phyloP scores from a whole-genome alignment of 2,329 filamentous ascomycete genomes.

The Elsinoe australis region DNA sequence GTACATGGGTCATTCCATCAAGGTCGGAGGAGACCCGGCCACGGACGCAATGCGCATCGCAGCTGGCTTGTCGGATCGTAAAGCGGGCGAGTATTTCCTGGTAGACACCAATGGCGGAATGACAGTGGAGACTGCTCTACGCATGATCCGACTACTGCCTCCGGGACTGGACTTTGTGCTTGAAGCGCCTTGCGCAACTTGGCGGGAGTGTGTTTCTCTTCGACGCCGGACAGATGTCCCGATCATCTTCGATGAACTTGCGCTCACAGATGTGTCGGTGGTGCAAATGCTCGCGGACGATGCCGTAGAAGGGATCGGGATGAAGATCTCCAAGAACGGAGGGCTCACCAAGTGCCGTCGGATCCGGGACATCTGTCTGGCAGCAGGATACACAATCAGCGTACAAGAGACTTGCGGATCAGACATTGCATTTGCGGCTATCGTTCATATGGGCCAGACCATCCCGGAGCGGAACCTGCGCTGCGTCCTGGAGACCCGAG shows the following conservation, averaged over 20 bases:
- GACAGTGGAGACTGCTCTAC: slow-evolving; percentile 23
- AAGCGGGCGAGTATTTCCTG: slow-evolving; percentile 22
- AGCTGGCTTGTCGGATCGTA: not conserved
- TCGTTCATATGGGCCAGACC: slow-evolving; percentile 19
- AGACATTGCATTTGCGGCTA: slow-evolving; percentile 27
- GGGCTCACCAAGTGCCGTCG: slow-evolving; percentile 21
- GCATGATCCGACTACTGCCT: slow-evolving; percentile 25
- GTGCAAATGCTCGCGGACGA: slow-evolving; percentile 25
- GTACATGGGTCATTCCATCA: slow-evolving; percentile 19
- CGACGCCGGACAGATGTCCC: slow-evolving; percentile 23
- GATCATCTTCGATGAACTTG: slow-evolving; percentile 25
- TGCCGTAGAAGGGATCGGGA: slow-evolving; percentile 24
- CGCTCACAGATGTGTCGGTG: slow-evolving; percentile 21
- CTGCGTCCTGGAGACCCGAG: slow-evolving; percentile 12
- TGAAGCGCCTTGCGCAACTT: slow-evolving; percentile 26
- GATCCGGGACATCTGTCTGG: slow-evolving; percentile 22
- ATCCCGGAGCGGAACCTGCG: slow-evolving; percentile 21
- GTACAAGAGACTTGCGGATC: slow-evolving; percentile 26
- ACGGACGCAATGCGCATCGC: slow-evolving; percentile 18
- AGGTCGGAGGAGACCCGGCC: slow-evolving; percentile 20
- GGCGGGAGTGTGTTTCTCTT: slow-evolving; percentile 24
- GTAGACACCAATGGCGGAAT: slow-evolving; percentile 22
- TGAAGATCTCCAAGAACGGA: slow-evolving; percentile 25
- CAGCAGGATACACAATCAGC: slow-evolving; percentile 20
- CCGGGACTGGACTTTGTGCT: slow-evolving; percentile 24